These are phyloP conservation scores for Omphalotus guepiniiformis DNA, from an alignment of 768 basidiomycete genomes.

Conservation along the genomic window DNA sequence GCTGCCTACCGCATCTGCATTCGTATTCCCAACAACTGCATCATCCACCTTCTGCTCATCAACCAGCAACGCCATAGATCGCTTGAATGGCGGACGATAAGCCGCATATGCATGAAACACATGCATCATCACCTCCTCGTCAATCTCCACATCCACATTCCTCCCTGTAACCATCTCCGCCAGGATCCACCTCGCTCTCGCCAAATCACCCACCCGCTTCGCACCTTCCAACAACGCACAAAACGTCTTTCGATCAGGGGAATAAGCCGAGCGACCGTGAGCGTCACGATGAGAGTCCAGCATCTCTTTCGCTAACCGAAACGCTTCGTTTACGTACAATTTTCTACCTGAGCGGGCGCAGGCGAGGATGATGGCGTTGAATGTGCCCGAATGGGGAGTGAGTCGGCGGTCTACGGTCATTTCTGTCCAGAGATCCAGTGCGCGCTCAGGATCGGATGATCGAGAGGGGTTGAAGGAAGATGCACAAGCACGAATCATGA, in stretches of 20 bases:
- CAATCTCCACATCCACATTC: slow-evolving; percentile 30
- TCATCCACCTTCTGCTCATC: slow-evolving; percentile 16
- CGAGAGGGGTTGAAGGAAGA: slow-evolving; percentile 38
- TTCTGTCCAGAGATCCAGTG: slow-evolving; percentile 89
- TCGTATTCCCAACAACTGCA: background rate
- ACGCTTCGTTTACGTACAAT: slow-evolving; percentile 73
- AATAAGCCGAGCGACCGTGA: slow-evolving; percentile 46
- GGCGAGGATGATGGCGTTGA: slow-evolving; percentile 78
- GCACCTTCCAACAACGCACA: slow-evolving; percentile 85
- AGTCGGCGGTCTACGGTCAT: slow-evolving; percentile 75
- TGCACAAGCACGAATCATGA: slow-evolving; percentile 89
- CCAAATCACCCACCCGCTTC: slow-evolving; percentile 81
- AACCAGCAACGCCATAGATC: slow-evolving; percentile 43
- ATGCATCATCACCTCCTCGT: slow-evolving; percentile 74
- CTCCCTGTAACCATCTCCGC: slow-evolving; percentile 66
- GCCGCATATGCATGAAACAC: slow-evolving; percentile 86
- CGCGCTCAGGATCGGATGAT: slow-evolving; percentile 81
- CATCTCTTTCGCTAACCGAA: slow-evolving; percentile 86
- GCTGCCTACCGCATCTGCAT: background rate
- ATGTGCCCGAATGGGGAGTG: slow-evolving; percentile 62
- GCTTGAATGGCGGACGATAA: slow-evolving; percentile 67
- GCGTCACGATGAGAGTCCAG: slow-evolving; percentile 72
- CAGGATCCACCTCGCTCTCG: slow-evolving; percentile 83
- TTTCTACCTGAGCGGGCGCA: slow-evolving; percentile 65
- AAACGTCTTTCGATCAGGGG: slow-evolving; percentile 68